Evolutionary conservation across 164 flowering plant species (phyloP), one percentile per base, ranked within the genome.

Genomic region (Magnolia changhungtana): DNA sequence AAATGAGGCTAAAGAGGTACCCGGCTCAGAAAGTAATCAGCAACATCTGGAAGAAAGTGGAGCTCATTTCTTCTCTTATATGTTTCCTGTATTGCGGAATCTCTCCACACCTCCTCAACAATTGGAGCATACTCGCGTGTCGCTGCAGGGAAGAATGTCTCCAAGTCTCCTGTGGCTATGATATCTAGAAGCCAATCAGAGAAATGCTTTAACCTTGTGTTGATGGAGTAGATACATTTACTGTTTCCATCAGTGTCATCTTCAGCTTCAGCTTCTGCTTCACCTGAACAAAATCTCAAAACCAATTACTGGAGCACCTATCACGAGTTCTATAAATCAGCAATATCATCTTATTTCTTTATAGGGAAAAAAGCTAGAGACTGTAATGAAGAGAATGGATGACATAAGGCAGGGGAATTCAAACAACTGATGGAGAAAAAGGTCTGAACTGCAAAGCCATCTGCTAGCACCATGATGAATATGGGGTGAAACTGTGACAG

Each of bases 61-160:
- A 96, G 97, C 85, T 94, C 99, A 45, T 89, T 80, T 80, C 83
- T 94, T 84, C 99, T 88, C 81, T 75, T 88, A 78, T 85, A 92
- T 19, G 99, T 94, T 81, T 90, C 95, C 80, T 92, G 97, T 78
- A 91, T 88, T 23, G 99, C 97, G 75, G 96, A 89, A 87, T 96
- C 97, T 79, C 77, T 93, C 98, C 99, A 96, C 75, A 96, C 87
- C 80, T 96, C 99, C 78, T 96, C 99, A 50, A 96, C 99, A 31
- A 95, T 79, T 69, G 99, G 98, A 75, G 98, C 99, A 87, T 96
- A 96, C 69, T 96, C 99, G 27, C 98, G 96, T 24, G 99, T 93
- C 76, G 99, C 99, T n/a, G 99, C 98, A 52, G 98, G 99, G 84
- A 96, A 94, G 80, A 93, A 94, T 23, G 97, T 93, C 82, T 94